Percentiles rank a stretch among this genome's conserved stretches.
phyloP scores from a whole-genome alignment of 2,329 filamentous ascomycete species.

The Didymella pomorum region DNA sequence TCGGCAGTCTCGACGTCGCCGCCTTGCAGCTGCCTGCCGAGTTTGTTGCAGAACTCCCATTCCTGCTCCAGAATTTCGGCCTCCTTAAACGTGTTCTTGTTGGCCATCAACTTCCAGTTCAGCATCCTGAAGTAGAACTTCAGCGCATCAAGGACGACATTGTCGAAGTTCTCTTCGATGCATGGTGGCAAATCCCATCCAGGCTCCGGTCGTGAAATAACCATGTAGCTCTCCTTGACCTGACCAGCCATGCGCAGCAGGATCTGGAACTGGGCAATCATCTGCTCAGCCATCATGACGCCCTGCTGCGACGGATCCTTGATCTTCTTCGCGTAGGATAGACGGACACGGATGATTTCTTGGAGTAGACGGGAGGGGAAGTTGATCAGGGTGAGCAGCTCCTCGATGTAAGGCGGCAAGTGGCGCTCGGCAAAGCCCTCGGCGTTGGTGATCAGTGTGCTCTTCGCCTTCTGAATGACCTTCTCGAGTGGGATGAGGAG shows the following conservation, averaged over 20 bases:
- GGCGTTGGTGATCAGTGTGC: slow-evolving; percentile 86
- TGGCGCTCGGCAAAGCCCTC: slow-evolving; percentile 86
- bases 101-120: slow-evolving; percentile 96
- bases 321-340: slow-evolving; percentile 93
- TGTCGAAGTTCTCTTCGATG: slow-evolving; percentile 95
- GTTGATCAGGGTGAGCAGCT: slow-evolving; percentile 93
- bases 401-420: slow-evolving; percentile 94
- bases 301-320: slow-evolving; percentile 93
- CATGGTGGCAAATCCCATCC: slow-evolving; percentile 96
- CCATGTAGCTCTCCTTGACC: slow-evolving; percentile 88
- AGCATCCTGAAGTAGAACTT: slow-evolving; percentile 99
- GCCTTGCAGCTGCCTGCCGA: slow-evolving; percentile 88
- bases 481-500: slow-evolving; percentile 84
- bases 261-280: slow-evolving; percentile 96
- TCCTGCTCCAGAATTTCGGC: slow-evolving; percentile 96
- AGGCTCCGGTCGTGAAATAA: slow-evolving; percentile 83
- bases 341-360: slow-evolving; percentile 90
- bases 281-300: slow-evolving; percentile 93
- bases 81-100: slow-evolving; percentile 99
- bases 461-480: slow-evolving; percentile 93
- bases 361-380: slow-evolving; percentile 96
- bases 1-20: slow-evolving; percentile 97
- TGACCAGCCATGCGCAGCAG: slow-evolving; percentile 88
- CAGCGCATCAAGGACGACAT: slow-evolving; percentile 87
- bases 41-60: slow-evolving; percentile 96